phyloP scores from a whole-genome alignment of 768 basidiomycete species.

The Kwoniella dendrophila region DNA sequence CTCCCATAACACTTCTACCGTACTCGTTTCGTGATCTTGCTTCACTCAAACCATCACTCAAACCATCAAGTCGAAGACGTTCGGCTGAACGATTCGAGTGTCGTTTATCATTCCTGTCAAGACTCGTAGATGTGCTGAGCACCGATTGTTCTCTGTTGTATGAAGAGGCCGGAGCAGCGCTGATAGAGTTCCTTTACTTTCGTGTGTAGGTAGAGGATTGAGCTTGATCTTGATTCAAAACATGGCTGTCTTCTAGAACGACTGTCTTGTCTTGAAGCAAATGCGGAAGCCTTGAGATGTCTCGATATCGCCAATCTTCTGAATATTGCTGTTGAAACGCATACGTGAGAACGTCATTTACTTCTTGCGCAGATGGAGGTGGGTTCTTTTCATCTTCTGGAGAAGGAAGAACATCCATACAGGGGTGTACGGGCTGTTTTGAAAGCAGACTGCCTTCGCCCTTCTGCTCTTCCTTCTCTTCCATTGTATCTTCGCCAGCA shows the following conservation, averaged over 20 bases:
- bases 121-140: background rate
- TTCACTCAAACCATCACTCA: conserved; percentile 16
- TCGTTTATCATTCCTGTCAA: background rate
- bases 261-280: background rate
- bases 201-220: background rate
- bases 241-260: conserved; percentile 2
- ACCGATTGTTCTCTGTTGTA: background rate
- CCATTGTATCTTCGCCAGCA: background rate
- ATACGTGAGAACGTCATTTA: conserved; percentile 1
- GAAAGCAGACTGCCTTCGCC: background rate
- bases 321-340: conserved; percentile 19
- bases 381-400: too few species aligned
- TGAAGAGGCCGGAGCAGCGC: background rate
- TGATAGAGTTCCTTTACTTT: background rate
- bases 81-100: background rate
- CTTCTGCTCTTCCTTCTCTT: background rate
- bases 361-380: background rate
- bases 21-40: conserved; percentile 24
- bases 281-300: background rate
- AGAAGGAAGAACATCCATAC: background rate
- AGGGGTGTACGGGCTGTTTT: background rate
- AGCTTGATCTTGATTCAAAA: background rate
- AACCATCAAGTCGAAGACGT: conserved; percentile 15
- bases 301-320: conserved; percentile 2
- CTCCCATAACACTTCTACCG: conserved; percentile 23